A percentile compares a stretch with the other conserved stretches of the same genome.
Evolutionary conservation across 139 green algal genomes (phyloP).

Genomic region (Coccomyxa sp.): DNA sequence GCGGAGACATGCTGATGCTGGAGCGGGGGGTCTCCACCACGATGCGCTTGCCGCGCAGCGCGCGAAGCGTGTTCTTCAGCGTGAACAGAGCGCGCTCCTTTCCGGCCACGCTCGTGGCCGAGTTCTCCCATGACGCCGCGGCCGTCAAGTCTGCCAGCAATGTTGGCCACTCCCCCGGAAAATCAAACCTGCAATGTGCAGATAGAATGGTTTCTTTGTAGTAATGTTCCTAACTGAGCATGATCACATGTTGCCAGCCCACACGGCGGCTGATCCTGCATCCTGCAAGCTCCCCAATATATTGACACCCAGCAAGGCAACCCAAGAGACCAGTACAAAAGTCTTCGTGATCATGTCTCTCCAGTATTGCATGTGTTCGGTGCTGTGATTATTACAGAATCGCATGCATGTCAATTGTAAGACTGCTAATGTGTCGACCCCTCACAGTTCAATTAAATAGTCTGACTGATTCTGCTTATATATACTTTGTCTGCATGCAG

Average conservation of each 20-base stretch:
- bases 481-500: too few relatives aligned
- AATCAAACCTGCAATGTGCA: constrained; percentile 8
- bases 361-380: not conserved
- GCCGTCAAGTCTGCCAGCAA: constrained; percentile 34
- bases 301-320: too few relatives aligned
- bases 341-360: too few relatives aligned
- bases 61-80: constrained; percentile 61
- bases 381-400: too few relatives aligned
- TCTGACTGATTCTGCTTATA: too few relatives aligned
- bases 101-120: constrained; percentile 1
- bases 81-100: constrained; percentile 52
- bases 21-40: constrained; percentile 46
- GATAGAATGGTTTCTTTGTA: not conserved
- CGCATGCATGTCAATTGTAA: too few relatives aligned
- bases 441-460: too few relatives aligned
- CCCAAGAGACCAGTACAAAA: too few relatives aligned
- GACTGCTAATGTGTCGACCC: too few relatives aligned
- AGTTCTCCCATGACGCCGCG: constrained; percentile 17
- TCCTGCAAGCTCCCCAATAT: not conserved
- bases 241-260: not conserved
- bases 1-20: not conserved
- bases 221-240: too few relatives aligned
- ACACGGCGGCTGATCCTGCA: not conserved
- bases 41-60: constrained; percentile 63
- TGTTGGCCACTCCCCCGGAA: constrained; percentile 19